Evolutionary conservation across 805 yeast species (phyloP).

Genomic region (Metschnikowia sp.): DNA sequence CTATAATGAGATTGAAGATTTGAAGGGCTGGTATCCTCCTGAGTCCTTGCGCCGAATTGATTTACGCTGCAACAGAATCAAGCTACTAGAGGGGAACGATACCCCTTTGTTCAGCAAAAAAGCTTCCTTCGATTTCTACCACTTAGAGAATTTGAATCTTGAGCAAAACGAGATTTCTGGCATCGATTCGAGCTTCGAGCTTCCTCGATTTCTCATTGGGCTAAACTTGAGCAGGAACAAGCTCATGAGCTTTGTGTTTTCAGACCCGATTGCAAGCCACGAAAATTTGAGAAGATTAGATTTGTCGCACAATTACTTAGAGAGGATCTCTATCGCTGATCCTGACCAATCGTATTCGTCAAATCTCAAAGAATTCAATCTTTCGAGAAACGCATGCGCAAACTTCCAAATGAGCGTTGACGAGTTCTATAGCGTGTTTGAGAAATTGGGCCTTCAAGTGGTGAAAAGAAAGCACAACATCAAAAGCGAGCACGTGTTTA

Average conservation of each 20-base stretch:
- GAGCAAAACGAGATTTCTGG: constrained; percentile 16
- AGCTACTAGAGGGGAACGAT: constrained; percentile 8
- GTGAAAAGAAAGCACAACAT: constrained; percentile 23
- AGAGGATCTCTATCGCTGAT: constrained; percentile 2
- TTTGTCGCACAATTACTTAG: constrained; percentile 10
- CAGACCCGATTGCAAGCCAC: constrained; percentile 9
- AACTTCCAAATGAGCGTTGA: constrained; percentile 15
- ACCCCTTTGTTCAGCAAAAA: constrained; percentile 12
- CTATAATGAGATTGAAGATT: constrained; percentile 19
- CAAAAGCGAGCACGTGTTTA: constrained; percentile 25
- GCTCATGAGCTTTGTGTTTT: constrained; percentile 16
- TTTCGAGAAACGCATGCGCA: constrained; percentile 19
- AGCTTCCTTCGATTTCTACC: neutral
- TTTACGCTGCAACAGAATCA: constrained; percentile 14
- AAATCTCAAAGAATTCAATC: constrained; percentile 17
- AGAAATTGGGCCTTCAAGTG: constrained; percentile 20
- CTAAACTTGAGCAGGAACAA: constrained; percentile 20
- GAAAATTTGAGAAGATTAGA: constrained; percentile 14
- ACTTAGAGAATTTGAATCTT: constrained; percentile 10
- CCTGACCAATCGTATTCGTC: constrained; percentile 4
- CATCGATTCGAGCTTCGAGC: constrained; percentile 9
- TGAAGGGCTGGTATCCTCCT: constrained; percentile 22
- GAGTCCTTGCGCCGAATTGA: constrained; percentile 10
- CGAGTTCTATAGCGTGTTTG: constrained; percentile 24
- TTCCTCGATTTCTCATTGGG: constrained; percentile 14